Conservation (phyloP, 352 stramenopile species). For the Phytopythium oedochilum region DNA sequence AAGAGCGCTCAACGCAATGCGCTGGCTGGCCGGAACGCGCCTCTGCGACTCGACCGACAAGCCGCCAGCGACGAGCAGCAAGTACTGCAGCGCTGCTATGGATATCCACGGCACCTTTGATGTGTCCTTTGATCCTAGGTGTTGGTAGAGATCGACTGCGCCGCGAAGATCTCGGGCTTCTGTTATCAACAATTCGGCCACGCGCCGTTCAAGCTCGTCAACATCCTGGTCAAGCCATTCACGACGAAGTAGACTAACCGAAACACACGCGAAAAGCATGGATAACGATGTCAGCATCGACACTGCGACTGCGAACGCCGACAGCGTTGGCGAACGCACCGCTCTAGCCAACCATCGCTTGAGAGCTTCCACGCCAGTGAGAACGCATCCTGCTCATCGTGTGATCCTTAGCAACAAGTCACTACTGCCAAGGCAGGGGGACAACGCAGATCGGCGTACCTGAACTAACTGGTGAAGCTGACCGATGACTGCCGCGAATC, state of each 20-base stretch:
- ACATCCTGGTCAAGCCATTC: constrained; percentile 17
- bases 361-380: constrained; percentile 20
- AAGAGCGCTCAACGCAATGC: background rate
- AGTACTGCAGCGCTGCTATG: background rate
- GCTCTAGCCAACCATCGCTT: constrained; percentile 29
- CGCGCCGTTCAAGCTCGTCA: constrained; percentile 5
- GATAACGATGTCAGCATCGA: background rate
- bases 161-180: constrained; percentile 6
- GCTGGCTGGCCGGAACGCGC: background rate
- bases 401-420: background rate
- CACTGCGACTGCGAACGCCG: background rate
- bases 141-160: background rate
- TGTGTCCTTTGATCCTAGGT: background rate
- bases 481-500: constrained; percentile 17
- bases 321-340: constrained; percentile 9
- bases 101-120: background rate
- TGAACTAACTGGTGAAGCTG: constrained; percentile 15
- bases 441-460: constrained; percentile 9
- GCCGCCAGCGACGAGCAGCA: background rate
- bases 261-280: background rate
- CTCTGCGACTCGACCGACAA: background rate
- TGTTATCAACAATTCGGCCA: constrained; percentile 7
- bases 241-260: constrained; percentile 13
- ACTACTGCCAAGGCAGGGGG: background rate
- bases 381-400: constrained; percentile 16